Base-by-base conservation (phyloP, 148 eudicot genomes). In the Amaranthus palmeri region DNA sequence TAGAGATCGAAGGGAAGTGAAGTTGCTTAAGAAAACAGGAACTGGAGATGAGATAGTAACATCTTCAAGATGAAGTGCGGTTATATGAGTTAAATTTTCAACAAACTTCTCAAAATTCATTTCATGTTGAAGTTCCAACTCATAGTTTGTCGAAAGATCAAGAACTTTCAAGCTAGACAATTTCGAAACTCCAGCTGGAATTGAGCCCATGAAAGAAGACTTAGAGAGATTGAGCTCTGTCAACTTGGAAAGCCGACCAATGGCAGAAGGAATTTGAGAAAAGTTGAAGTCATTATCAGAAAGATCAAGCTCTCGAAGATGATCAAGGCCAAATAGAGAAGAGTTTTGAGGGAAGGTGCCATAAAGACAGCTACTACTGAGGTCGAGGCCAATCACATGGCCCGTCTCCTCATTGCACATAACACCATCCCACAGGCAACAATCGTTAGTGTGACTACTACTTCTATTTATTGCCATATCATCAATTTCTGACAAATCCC, bases 391-490 rank as follows among this genome's bases (percentile, higher is more conserved):
- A 10, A 56, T 64, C 7, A 81, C 81, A 69, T 78, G 72, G 17
- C 81, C 77, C 0, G 68, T 69, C 2, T 14, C 6, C 14, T 74
- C 15, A 12, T 75, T 68, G 40, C 81, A 84, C 55, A 10, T n/a
- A 10, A 82, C 85, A 5, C 85, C 83, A 58, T 81, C 81, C 83
- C 85, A 82, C 2, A 49, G 49, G 68, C 85, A 79, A 17, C 83
- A 82, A 49, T 74, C 36, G 8, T 8, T 9, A 12, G 12, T 51
- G 18, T 59, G 8, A 7, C 9, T 0, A 25, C 36, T 25, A 25
- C 36, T 25, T 25, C 36, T 25, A 25, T 25, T 25, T 25, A 25
- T 0, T 25, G 0, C 36, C 36, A 25, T 25, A 25, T 25, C 36
- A 25, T 25, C 36, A 25, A 25, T 25, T 25, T 25, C 36, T 25